Evolutionary conservation across 1,284 basidiomycete species (phyloP).

Genomic region (Boletus smithii): DNA sequence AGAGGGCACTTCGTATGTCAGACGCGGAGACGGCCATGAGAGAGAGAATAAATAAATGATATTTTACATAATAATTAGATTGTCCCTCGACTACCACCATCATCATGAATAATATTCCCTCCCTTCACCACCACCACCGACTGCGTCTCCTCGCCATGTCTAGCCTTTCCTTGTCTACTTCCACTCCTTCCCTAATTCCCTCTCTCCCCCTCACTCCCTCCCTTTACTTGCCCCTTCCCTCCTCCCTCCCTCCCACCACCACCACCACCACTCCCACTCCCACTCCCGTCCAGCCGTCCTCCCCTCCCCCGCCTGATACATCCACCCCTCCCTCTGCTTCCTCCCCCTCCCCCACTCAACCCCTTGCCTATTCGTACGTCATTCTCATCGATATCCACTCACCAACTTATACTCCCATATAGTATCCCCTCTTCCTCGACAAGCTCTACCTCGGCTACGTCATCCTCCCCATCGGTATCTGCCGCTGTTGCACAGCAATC

Average conservation of each 20-base stretch:
- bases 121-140: not conserved
- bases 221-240: not conserved
- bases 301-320: too few species aligned
- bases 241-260: not conserved
- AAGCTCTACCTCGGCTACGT: not conserved
- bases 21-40: slow-evolving; percentile 70
- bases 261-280: not conserved
- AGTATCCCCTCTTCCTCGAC: slow-evolving; percentile 6
- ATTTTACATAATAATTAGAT: too few species aligned
- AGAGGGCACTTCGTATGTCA: slow-evolving; percentile 79
- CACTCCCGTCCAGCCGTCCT: too few species aligned
- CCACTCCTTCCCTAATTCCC: not conserved
- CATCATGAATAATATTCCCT: too few species aligned
- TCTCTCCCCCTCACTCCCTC: not conserved
- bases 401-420: not conserved
- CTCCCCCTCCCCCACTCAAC: not conserved
- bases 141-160: too few species aligned
- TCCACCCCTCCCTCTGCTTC: not conserved
- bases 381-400: not conserved
- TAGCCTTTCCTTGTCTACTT: not conserved
- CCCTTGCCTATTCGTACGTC: slow-evolving; percentile 9
- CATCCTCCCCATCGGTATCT: slow-evolving; percentile 1
- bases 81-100: too few species aligned
- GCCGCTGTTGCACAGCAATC: not conserved
- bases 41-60: too few species aligned